A percentile compares a stretch with the other conserved stretches of the same genome.
Conservation (phyloP, 106 monocot genomes). For the Xerophyta viscosa region DNA sequence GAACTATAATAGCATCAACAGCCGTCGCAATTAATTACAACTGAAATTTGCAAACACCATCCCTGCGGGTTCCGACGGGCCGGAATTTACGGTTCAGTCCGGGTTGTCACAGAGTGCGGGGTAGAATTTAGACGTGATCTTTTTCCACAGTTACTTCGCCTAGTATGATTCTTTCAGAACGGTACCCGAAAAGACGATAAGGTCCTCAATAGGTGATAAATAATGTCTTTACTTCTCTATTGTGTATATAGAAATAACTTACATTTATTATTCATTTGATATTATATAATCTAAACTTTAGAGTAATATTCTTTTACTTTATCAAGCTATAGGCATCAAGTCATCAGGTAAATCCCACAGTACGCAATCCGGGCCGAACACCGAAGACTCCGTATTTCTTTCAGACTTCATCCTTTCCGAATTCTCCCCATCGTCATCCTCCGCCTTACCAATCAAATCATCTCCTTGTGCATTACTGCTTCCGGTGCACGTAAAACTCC, state of each 20-base stretch:
- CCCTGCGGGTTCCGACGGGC: too few species aligned
- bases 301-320: background rate
- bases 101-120: too few species aligned
- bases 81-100: too few species aligned
- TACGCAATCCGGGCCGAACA: constrained; percentile 49
- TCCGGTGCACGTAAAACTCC: constrained; percentile 36
- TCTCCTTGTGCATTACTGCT: constrained; percentile 5
- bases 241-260: background rate
- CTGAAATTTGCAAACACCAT: too few species aligned
- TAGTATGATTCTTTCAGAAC: too few species aligned
- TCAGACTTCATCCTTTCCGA: constrained; percentile 13
- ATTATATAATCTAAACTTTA: background rate
- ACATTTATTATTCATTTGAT: constrained; percentile 11
- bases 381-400: constrained; percentile 13
- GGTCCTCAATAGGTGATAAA: too few species aligned
- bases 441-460: constrained; percentile 9
- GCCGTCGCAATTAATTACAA: too few species aligned
- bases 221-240: too few species aligned
- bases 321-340: constrained; percentile 11
- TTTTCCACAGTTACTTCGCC: too few species aligned
- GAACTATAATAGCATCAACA: too few species aligned
- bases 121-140: too few species aligned
- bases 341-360: constrained; percentile 93
- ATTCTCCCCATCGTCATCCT: constrained; percentile 27
- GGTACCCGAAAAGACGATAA: too few species aligned